phyloP scores from a whole-genome alignment of 2,329 filamentous ascomycete species.

The Cercospora zeae-maydis region DNA sequence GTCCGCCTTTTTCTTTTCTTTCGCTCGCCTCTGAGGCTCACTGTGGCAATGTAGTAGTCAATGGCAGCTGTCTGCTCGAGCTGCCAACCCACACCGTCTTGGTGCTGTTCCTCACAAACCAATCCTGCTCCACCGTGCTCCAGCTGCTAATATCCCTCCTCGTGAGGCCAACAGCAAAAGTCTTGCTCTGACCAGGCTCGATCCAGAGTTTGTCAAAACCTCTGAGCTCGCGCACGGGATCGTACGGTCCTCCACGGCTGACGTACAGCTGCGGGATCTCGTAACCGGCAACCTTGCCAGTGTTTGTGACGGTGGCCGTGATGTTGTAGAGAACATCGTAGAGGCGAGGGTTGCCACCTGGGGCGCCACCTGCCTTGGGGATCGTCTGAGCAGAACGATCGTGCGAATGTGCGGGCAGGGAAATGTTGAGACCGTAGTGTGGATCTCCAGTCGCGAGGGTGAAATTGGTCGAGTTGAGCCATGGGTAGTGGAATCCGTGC shows the following conservation, averaged over 20 bases:
- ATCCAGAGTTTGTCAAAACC: conserved; percentile 37
- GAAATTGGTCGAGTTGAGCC: conserved; percentile 60
- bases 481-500: conserved; percentile 63
- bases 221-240: conserved; percentile 36
- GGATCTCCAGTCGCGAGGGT: conserved; percentile 54
- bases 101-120: conserved; percentile 54
- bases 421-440: conserved; percentile 57
- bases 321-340: conserved; percentile 67
- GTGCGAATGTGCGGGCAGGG: conserved; percentile 58
- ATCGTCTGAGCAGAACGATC: conserved; percentile 56
- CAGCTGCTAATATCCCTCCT: conserved; percentile 50
- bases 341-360: conserved; percentile 58
- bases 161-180: conserved; percentile 39
- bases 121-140: conserved; percentile 49
- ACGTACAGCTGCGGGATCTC: conserved; percentile 52
- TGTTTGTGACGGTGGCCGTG: conserved; percentile 60
- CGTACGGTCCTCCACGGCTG: conserved; percentile 53
- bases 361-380: conserved; percentile 60
- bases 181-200: conserved; percentile 31
- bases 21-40: not conserved
- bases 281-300: conserved; percentile 47
- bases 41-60: conserved; percentile 14
- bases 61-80: conserved; percentile 53
- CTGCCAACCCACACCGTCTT: conserved; percentile 59
- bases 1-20: too few relatives aligned